A percentile compares a stretch with the other conserved stretches of the same genome.
phyloP scores from a whole-genome alignment of 106 monocot species.

The Allium fistulosum region DNA sequence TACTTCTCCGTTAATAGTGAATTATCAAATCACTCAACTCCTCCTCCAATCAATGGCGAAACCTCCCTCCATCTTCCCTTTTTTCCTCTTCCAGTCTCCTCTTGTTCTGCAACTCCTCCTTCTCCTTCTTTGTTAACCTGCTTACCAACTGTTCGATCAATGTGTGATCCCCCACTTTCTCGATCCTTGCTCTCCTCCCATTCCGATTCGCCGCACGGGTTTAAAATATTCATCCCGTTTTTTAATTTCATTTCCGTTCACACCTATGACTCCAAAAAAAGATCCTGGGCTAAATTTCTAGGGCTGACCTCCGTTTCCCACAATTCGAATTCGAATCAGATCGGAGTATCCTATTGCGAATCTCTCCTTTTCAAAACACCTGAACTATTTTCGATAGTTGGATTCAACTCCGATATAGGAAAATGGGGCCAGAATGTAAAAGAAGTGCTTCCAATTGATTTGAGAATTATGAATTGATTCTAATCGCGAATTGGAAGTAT shows the following conservation, averaged over 20 bases:
- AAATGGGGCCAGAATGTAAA: not conserved
- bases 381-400: constrained; percentile 29
- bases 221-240: constrained; percentile 29
- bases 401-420: constrained; percentile 8
- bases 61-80: constrained; percentile 1
- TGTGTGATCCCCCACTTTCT: constrained; percentile 8
- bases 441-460: constrained; percentile 12
- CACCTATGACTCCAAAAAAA: constrained; percentile 23
- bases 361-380: constrained; percentile 26
- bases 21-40: too few relatives aligned
- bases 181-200: constrained; percentile 1
- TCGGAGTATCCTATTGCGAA: constrained; percentile 14
- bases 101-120: not conserved
- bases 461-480: too few relatives aligned
- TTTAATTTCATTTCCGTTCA: constrained; percentile 11
- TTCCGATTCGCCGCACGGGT: constrained; percentile 15
- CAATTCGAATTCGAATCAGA: constrained; percentile 1
- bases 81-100: constrained; percentile 10
- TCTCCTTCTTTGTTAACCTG: constrained; percentile 19
- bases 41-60: constrained; percentile 21
- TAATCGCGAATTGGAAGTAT: too few relatives aligned
- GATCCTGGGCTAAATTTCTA: constrained; percentile 20
- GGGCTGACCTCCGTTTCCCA: constrained; percentile 4
- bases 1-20: too few relatives aligned
- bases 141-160: constrained; percentile 22